Evolutionary conservation across 768 basidiomycete species (phyloP).

Genomic region (Leccinum uliginosum): DNA sequence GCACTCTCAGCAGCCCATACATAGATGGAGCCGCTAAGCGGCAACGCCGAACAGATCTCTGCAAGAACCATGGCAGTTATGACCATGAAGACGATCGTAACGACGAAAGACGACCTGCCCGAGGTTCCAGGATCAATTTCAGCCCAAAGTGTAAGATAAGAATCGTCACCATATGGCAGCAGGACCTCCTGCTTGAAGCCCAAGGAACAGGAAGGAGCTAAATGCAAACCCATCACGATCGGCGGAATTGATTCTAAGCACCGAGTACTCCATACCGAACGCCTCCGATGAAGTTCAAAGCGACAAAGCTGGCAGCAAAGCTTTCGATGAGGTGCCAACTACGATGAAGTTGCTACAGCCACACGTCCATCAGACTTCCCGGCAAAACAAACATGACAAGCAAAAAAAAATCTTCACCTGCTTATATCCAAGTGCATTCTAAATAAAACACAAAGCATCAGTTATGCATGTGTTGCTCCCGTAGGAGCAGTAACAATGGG

Average conservation of each 20-base stretch:
- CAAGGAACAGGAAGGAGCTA: conserved; percentile 77
- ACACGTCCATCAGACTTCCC: not conserved
- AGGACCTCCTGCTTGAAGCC: conserved; percentile 80
- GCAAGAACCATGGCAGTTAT: conserved; percentile 86
- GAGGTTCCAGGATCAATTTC: conserved; percentile 9
- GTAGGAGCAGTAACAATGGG: conserved; percentile 38
- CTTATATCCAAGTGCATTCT: conserved; percentile 78
- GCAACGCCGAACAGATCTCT: conserved; percentile 86
- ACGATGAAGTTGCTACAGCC: conserved; percentile 73
- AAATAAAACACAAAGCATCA: conserved; percentile 39
- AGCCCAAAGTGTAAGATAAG: not conserved
- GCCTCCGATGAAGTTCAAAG: conserved; percentile 87
- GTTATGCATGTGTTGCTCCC: conserved; percentile 40
- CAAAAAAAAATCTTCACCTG: conserved; percentile 43
- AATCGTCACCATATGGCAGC: conserved; percentile 69
- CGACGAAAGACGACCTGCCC: conserved; percentile 77
- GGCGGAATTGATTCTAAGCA: conserved; percentile 4
- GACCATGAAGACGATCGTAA: conserved; percentile 82
- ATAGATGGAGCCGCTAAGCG: conserved; percentile 88
- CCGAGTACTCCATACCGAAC: conserved; percentile 50
- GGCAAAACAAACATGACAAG: not conserved
- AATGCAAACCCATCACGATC: not conserved
- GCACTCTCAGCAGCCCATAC: conserved; percentile 94
- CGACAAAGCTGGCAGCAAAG: conserved; percentile 84
- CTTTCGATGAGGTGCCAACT: conserved; percentile 80